phyloP scores from a whole-genome alignment of 768 basidiomycete genomes.

The Hygrophoropsis aurantiaca region DNA sequence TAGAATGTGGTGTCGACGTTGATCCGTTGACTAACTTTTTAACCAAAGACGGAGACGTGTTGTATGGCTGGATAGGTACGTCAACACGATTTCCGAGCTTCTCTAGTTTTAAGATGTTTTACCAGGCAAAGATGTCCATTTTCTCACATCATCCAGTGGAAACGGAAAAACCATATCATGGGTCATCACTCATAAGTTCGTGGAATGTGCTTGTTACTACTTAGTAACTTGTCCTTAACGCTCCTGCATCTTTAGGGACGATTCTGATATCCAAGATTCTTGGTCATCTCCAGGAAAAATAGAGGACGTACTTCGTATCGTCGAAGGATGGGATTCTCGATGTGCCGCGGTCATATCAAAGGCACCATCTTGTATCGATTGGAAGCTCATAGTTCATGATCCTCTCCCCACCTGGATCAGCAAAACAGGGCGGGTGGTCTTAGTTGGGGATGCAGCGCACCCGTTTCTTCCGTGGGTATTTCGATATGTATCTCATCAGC shows the following conservation, averaged over 20 bases:
- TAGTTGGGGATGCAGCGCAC: constrained; percentile 32
- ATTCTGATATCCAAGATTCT: constrained; percentile 16
- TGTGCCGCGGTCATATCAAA: constrained; percentile 21
- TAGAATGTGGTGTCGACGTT: constrained; percentile 15
- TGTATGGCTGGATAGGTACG: constrained; percentile 19
- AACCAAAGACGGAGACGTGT: constrained; percentile 9
- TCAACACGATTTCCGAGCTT: not conserved
- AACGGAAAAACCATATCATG: constrained; percentile 16
- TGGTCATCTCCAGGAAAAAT: constrained; percentile 21
- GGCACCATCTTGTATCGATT: constrained; percentile 31
- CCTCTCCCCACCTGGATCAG: constrained; percentile 39
- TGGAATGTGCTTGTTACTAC: too few relatives aligned
- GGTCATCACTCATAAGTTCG: constrained; percentile 20
- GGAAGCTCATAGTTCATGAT: constrained; percentile 39
- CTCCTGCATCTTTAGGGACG: constrained; percentile 13
- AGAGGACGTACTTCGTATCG: constrained; percentile 19
- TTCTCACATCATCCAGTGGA: constrained; percentile 15
- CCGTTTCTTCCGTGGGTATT: constrained; percentile 22
- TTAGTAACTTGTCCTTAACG: not conserved
- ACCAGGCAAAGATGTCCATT: constrained; percentile 16
- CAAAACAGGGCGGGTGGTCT: constrained; percentile 14
- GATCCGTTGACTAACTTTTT: constrained; percentile 17
- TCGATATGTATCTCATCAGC: not conserved
- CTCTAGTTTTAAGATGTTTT: not conserved
- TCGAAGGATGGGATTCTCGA: constrained; percentile 23